Evolutionary conservation across 2,329 filamentous ascomycete species (phyloP), one percentile per base, ranked within the genome.

Genomic region (Aureobasidium subglaciale): DNA sequence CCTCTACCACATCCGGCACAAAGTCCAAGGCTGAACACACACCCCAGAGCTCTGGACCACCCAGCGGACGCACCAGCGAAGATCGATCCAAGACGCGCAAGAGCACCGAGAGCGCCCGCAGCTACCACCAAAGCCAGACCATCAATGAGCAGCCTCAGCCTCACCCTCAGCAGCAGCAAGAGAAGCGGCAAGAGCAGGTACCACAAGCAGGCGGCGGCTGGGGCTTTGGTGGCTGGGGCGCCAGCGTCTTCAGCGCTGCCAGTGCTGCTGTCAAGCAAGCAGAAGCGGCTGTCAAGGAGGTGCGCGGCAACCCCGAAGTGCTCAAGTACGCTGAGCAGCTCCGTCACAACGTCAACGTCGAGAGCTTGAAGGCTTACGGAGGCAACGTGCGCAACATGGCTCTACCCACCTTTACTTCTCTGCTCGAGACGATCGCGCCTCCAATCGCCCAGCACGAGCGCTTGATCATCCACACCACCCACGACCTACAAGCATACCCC

Each of bases 391-490:
- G 86, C 64, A 86, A 86, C 64, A 87, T 90, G 64, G 93, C 93
- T 56, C 78, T 99, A 29, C 93, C 93, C 27, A 96, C 93, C 42
- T 96, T 99, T 68, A 92, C 91, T 68, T 90, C 90, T 67, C 87
- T 99, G 65, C 83, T 99, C 59, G 89, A 97, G 71, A 96, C 91
- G 24, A 85, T 99, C 61, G 93, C 93, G 0, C 93, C 93, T 42
- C 93, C 93, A 10, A 99, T 99, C 67, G 91, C 90, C 55, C 93
- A 92, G 8, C 93, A 99, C 73, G 93, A 99, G 74, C 88, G 92
- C 48, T 86, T 99, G 7, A 87, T 95, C 65, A 97, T 99, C 65
- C 93, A 99, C 75, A 95, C 93, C 61, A 96, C 92, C 8, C 93
- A 99, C 75, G 93, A 97, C 70, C 82, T 99, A 40, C 85, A 90